phyloP scores from a whole-genome alignment of 208 protist genomes.

The Tetramitus jugosus region DNA sequence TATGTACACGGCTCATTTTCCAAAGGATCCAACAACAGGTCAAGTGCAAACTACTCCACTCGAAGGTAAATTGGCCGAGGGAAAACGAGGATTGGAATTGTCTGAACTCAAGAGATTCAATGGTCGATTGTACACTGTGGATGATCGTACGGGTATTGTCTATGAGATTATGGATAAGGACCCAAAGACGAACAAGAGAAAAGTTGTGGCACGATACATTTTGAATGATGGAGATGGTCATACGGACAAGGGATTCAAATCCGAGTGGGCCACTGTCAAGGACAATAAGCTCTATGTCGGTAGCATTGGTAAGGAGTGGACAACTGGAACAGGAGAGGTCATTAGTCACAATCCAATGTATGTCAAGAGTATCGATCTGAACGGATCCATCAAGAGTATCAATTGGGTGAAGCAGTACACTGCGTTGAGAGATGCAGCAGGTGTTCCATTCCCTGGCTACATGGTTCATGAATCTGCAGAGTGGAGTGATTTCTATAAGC shows the following conservation, averaged over 20 bases:
- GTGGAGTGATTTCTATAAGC: slow-evolving; percentile 22
- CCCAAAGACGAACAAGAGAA: slow-evolving; percentile 7
- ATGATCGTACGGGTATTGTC: slow-evolving; percentile 46
- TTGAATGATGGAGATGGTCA: slow-evolving; percentile 38
- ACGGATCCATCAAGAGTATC: slow-evolving; percentile 23
- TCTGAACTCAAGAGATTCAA: slow-evolving; percentile 42
- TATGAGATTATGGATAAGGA: slow-evolving; percentile 27
- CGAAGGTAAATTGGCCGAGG: slow-evolving; percentile 24
- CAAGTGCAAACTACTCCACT: neutral
- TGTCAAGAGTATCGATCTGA: slow-evolving; percentile 32
- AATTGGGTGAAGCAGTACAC: slow-evolving; percentile 41
- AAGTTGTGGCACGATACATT: slow-evolving; percentile 32
- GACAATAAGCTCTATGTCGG: slow-evolving; percentile 42
- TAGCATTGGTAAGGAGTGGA: slow-evolving; percentile 50
- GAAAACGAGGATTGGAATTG: slow-evolving; percentile 45
- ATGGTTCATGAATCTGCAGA: slow-evolving; percentile 40
- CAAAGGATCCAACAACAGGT: neutral
- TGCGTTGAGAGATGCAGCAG: slow-evolving; percentile 17
- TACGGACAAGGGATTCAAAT: slow-evolving; percentile 42
- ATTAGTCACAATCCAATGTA: slow-evolving; percentile 31
- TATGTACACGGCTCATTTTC: neutral
- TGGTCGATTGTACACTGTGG: slow-evolving; percentile 38
- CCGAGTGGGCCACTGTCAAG: slow-evolving; percentile 52
- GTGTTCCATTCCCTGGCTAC: slow-evolving; percentile 35
- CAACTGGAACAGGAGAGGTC: slow-evolving; percentile 28